Evolutionary conservation across 2,329 filamentous ascomycete species (phyloP), one percentile per base, ranked within the genome.

Genomic region (Colletotrichum falcatum): DNA sequence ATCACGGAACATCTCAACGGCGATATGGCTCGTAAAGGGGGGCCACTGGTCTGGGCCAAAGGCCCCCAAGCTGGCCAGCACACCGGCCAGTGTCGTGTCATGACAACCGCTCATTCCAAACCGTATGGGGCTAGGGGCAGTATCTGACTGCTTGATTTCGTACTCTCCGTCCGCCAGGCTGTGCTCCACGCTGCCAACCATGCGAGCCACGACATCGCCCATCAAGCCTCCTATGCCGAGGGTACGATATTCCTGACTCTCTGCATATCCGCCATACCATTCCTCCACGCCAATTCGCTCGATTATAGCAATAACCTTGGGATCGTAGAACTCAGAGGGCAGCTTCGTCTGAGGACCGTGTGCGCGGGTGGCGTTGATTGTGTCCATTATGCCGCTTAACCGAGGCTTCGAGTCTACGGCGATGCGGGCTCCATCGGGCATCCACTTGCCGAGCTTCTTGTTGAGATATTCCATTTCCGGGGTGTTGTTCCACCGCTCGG

Each of bases 311-410:
- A 89, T 86, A 5, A 87, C 89, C 77, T 91, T 91, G 23, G 86
- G 78, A 77, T 98, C 94, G 81, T 98, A 98, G 80, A 99, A 98
- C 73, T 94, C 92, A 12, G 86, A 84, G 0, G 96, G 96, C 3
- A 98, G 86, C 55, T 87, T 90, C 0, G 95, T 98, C 14, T 88
- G 87, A 0, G 92, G 89, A 0, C 93, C 94, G 78, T 98, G 96
- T 2, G 95, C 95, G 16, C 92, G 85, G 0, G 94, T 97, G 8
- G 94, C 90, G 78, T 98, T 98, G 77, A 98, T 88, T 0, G 94
- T 96, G 81, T 99, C 96, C 92, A 97, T 94, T 76, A 99, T 92
- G 63, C 96, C 96, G 7, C 91, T 94, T 16, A 98, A 85, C 54
- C 95, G 87, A 0, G 96, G 96, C 70, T 91, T 91, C 1, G 91